phyloP scores from a whole-genome alignment of 768 basidiomycete species.

The Saitozyma podzolica region DNA sequence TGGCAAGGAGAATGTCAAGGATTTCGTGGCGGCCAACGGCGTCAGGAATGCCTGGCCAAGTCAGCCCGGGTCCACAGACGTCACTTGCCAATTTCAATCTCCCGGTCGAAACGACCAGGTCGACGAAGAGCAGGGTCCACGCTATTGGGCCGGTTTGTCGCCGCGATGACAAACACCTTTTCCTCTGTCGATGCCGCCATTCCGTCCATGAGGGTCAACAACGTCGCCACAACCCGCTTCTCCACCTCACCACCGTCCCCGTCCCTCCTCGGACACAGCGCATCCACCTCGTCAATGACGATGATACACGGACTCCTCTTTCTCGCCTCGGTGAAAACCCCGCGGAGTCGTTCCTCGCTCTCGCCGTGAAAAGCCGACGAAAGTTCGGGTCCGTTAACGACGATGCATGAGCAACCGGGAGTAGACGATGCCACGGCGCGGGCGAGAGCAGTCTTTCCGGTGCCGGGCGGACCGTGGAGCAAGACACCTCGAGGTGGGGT shows the following conservation, averaged over 20 bases:
- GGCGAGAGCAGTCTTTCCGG: conserved; percentile 95
- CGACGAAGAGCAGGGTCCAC: conserved; percentile 99
- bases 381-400: conserved; percentile 92
- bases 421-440: conserved; percentile 89
- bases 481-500: conserved; percentile 95
- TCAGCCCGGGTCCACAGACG: background rate
- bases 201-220: conserved; percentile 92
- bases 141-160: conserved; percentile 85
- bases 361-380: conserved; percentile 96
- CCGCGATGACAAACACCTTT: conserved; percentile 90
- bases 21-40: conserved; percentile 80
- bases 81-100: conserved; percentile 83
- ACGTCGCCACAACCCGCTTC: conserved; percentile 88
- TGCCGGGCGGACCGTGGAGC: conserved; percentile 93
- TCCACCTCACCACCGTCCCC: conserved; percentile 95
- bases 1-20: conserved; percentile 75
- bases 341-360: conserved; percentile 85
- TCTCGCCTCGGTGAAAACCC: conserved; percentile 82
- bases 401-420: conserved; percentile 73
- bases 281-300: conserved; percentile 93
- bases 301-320: conserved; percentile 84
- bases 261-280: conserved; percentile 84
- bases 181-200: conserved; percentile 56
- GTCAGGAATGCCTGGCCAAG: conserved; percentile 74
- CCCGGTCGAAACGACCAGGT: conserved; percentile 97